A percentile compares a stretch with the other conserved stretches of the same genome.
Conservation (phyloP, 1,284 basidiomycete species). For the Ceratobasidium sp. region DNA sequence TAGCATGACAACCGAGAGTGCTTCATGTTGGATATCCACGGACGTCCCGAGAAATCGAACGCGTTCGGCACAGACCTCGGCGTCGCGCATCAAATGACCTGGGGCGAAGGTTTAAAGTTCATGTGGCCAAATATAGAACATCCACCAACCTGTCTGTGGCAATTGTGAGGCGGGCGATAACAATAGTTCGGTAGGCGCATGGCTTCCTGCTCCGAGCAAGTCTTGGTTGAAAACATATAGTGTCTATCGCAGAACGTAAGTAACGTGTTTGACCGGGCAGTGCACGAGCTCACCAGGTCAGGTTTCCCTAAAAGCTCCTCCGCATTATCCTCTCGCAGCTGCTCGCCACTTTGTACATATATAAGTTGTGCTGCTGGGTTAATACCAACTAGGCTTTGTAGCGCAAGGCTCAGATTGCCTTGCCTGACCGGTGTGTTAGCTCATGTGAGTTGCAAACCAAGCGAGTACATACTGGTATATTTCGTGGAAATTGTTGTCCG, state of each 20-base stretch:
- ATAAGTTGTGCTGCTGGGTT: slow-evolving; percentile 18
- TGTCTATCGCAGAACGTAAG: slow-evolving; percentile 23
- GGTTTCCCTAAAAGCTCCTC: slow-evolving; percentile 34
- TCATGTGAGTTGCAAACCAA: background rate
- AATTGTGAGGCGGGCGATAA: background rate
- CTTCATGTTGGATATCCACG: slow-evolving; percentile 28
- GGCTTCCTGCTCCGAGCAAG: slow-evolving; percentile 24
- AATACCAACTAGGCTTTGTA: slow-evolving; percentile 33
- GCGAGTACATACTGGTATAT: slow-evolving; percentile 30
- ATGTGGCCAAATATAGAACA: background rate
- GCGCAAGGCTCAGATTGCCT: slow-evolving; percentile 39
- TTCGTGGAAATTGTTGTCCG: slow-evolving; percentile 26
- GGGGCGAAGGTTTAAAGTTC: background rate
- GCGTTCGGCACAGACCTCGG: slow-evolving; percentile 15
- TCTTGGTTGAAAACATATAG: slow-evolving; percentile 39
- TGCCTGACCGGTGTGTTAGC: slow-evolving; percentile 30
- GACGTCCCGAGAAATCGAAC: slow-evolving; percentile 16
- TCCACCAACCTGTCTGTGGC: slow-evolving; percentile 24
- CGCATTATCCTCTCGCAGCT: slow-evolving; percentile 39
- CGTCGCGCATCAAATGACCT: slow-evolving; percentile 27
- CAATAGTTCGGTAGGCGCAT: slow-evolving; percentile 21
- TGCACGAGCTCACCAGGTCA: slow-evolving; percentile 25
- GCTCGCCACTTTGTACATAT: slow-evolving; percentile 37
- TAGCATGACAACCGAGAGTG: slow-evolving; percentile 28
- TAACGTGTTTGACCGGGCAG: slow-evolving; percentile 2